Base-by-base conservation (phyloP, 441 rosid species). In the Aleurites moluccanus region DNA sequence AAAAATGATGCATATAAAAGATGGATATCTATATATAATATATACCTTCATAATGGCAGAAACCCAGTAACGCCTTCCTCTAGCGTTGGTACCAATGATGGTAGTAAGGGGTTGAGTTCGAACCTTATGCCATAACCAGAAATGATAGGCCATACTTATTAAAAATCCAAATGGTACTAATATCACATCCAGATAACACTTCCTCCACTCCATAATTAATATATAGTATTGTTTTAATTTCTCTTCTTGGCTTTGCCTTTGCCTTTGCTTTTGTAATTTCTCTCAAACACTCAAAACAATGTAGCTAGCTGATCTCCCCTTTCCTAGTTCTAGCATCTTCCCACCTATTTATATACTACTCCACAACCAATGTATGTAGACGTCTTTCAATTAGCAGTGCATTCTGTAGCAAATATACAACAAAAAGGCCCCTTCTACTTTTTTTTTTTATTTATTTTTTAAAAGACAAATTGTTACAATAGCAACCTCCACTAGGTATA, bases 21-120 rank as follows among this genome's bases (percentile, higher is more conserved):
- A 30, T 1, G 18, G 13, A 1, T 33, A n/a, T n/a, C n/a, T n/a
- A n/a, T n/a, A 3, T 7, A 18, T 10, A 11, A 57, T 21, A 28
- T 1, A n/a, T 80, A 90, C 99, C 95, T 90, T 93, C 66, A 95
- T 87, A 70, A 95, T 93, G 79, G 97, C 84, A 16, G 89, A 82
- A 65, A 91, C 97, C 99, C 99, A 95, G 65, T 65, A 83, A 62
- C 97, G 89, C 15, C 95, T 85, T 4, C 86, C 96, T 50, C 60
- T 74, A 14, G 98, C 80, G 67, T 89, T 95, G 5, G 84, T 93
- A 5, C 98, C 99, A 73, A 95, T 81, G 59, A 91, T 85, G 75
- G 99, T 95, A 63, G 95, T 52, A 78, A 88, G 86, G 2, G 99
- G 99, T 3, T 85, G 85, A 0, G 90, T 88, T 33, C 94, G 89